Conservation (phyloP, 2,329 filamentous ascomycete species). For the Diaporthe eres region DNA sequence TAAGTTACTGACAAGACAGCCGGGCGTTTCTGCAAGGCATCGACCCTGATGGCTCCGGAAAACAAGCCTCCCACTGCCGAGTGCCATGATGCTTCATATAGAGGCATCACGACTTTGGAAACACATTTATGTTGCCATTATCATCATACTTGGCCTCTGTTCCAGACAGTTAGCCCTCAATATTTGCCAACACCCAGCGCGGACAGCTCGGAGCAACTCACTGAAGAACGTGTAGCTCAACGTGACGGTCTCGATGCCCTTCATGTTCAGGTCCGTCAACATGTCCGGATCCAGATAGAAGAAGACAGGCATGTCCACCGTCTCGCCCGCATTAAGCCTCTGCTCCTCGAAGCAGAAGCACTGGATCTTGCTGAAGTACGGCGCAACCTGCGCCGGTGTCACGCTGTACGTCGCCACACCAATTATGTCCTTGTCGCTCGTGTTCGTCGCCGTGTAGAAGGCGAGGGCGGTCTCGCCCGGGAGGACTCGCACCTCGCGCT, state of each 20-base stretch:
- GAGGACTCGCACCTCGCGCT: conserved; percentile 94
- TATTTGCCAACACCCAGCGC: neutral
- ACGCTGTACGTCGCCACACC: conserved; percentile 98
- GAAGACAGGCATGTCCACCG: conserved; percentile 99
- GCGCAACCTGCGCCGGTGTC: conserved; percentile 93
- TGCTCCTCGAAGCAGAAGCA: conserved; percentile 99
- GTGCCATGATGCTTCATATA: neutral
- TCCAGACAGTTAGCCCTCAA: conserved; percentile 51
- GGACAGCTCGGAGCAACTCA: conserved; percentile 63
- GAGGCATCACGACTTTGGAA: conserved; percentile 45
- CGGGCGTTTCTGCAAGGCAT: neutral
- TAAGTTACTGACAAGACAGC: neutral
- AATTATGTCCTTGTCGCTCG: conserved; percentile 91
- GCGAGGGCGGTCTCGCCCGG: conserved; percentile 97
- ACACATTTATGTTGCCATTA: conserved; percentile 74
- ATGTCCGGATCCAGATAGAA: conserved; percentile 99
- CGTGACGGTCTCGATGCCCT: conserved; percentile 93
- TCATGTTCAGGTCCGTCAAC: conserved; percentile 92
- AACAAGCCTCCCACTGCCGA: neutral
- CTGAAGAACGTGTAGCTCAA: conserved; percentile 99
- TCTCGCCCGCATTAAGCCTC: conserved; percentile 92
- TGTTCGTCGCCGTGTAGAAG: conserved; percentile 98
- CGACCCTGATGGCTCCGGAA: neutral
- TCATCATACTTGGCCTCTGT: conserved; percentile 88
- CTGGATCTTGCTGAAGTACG: conserved; percentile 99